These are phyloP conservation scores for Allium cepa DNA, from an alignment of 106 monocot genomes.

Conservation along the genomic window DNA sequence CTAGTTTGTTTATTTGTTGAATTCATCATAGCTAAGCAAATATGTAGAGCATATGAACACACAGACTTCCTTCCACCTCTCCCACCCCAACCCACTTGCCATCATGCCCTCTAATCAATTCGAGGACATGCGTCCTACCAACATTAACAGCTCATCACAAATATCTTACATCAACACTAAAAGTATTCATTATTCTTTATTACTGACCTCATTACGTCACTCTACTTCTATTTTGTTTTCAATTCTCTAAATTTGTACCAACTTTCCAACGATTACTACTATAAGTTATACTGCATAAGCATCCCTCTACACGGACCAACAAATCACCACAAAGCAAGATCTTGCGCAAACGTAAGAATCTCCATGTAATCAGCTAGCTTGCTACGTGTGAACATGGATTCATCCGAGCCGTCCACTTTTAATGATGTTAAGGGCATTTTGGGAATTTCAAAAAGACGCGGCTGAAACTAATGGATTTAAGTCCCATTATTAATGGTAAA, in stretches of 20 bases:
- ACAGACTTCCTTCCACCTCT: too few relatives aligned
- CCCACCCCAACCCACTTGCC: too few relatives aligned
- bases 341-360: constrained; percentile 4
- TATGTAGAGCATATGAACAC: too few relatives aligned
- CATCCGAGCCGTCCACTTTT: not conserved
- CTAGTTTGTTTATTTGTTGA: too few relatives aligned
- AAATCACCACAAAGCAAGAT: not conserved
- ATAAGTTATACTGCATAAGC: not conserved
- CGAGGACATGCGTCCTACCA: not conserved
- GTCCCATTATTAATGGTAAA: too few relatives aligned
- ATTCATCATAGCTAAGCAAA: too few relatives aligned
- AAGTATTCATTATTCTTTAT: not conserved
- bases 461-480: too few relatives aligned
- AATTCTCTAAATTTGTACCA: not conserved
- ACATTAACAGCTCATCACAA: not conserved
- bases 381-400: not conserved
- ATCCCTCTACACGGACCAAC: not conserved
- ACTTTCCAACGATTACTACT: too few relatives aligned
- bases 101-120: too few relatives aligned
- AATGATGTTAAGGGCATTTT: too few relatives aligned
- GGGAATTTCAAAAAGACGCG: too few relatives aligned
- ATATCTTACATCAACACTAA: not conserved
- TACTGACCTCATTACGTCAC: not conserved
- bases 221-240: not conserved
- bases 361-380: not conserved